Evolutionary conservation across 2,329 filamentous ascomycete species (phyloP).

Genomic region (Beauveria sp.): DNA sequence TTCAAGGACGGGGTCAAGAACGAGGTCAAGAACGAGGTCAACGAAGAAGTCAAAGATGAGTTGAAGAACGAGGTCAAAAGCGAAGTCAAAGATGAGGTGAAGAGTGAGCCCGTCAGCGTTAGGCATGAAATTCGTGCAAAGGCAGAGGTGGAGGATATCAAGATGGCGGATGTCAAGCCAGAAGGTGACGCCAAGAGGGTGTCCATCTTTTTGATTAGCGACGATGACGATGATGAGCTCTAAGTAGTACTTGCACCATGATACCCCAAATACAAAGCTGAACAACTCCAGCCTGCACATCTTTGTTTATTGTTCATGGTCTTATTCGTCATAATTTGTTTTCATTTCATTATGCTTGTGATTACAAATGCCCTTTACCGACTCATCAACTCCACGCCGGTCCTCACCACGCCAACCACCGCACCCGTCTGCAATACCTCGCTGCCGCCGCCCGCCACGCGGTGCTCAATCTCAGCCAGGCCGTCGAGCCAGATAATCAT

Average conservation of each 20-base stretch:
- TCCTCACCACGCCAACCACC: conserved; percentile 79
- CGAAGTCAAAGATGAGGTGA: not conserved
- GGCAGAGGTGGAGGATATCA: not conserved
- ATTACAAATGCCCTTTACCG: conserved; percentile 15
- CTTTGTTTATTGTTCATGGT: not conserved
- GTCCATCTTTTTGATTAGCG: conserved; percentile 7
- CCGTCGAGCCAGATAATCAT: conserved; percentile 89
- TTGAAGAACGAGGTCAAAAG: conserved; percentile 1
- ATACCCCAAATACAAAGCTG: not conserved
- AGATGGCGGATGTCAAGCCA: not conserved
- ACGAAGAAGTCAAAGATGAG: not conserved
- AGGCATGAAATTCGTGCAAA: conserved; percentile 4
- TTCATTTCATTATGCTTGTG: conserved; percentile 3
- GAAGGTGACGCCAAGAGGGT: conserved; percentile 3
- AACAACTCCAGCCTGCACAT: not conserved
- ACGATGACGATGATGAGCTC: conserved; percentile 11
- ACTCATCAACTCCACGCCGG: conserved; percentile 67
- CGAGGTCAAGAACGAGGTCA: not conserved
- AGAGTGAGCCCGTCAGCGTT: not conserved
- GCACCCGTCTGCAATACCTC: conserved; percentile 89
- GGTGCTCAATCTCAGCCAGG: conserved; percentile 85
- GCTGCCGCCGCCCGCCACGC: conserved; percentile 77
- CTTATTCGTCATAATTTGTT: not conserved
- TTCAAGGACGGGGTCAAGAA: conserved; percentile 11
- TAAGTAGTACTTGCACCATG: not conserved